These are phyloP conservation scores for Coprinopsis cinerea DNA, from an alignment of 768 basidiomycete genomes.

Conservation along the genomic window DNA sequence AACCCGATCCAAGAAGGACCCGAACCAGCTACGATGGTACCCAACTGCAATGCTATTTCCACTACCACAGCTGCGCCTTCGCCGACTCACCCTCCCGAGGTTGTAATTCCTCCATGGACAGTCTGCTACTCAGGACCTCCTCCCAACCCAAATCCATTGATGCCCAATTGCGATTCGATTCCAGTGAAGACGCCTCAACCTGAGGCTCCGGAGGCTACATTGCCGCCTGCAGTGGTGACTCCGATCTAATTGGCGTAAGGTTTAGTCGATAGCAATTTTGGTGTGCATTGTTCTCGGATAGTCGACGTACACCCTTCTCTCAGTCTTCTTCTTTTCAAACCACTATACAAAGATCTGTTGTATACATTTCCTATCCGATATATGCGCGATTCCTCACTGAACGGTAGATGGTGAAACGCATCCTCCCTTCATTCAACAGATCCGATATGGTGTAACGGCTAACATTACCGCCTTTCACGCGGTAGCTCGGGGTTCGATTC, in stretches of 20 bases:
- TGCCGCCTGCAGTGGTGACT: neutral
- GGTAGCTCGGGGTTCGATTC: constrained; percentile 32
- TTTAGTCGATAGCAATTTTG: no score
- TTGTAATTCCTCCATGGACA: constrained; percentile 5
- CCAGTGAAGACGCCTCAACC: neutral
- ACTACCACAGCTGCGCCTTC: constrained; percentile 7
- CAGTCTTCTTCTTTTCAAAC: no score
- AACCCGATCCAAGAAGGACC: constrained; percentile 7
- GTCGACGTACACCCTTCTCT: no score
- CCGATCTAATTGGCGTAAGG: neutral
- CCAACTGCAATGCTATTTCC: constrained; percentile 7
- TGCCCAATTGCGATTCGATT: constrained; percentile 8
- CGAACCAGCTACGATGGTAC: neutral
- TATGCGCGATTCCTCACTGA: no score
- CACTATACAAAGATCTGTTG: no score
- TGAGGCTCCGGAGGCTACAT: neutral
- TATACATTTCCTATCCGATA: no score
- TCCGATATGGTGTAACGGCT: constrained; percentile 39
- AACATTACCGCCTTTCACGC: constrained; percentile 53
- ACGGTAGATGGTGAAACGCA: no score
- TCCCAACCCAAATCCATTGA: neutral
- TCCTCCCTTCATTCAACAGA: neutral
- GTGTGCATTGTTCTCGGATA: no score
- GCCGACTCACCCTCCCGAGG: constrained; percentile 14
- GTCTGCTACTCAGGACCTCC: constrained; percentile 7